Evolutionary conservation across 148 eudicot species (phyloP).

Genomic region (Cornus kousa): DNA sequence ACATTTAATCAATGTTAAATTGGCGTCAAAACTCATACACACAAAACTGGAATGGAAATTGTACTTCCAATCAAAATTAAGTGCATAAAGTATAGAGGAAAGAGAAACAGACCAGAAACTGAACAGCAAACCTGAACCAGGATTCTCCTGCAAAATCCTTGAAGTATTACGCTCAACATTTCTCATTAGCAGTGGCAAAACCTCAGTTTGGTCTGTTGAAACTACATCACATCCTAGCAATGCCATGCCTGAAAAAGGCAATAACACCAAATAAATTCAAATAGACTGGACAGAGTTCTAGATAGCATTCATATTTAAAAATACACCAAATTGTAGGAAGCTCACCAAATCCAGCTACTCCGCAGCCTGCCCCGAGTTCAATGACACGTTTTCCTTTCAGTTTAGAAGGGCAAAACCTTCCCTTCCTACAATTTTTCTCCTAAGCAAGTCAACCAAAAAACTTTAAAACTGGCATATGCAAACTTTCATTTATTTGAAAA

Average conservation of each 20-base stretch:
- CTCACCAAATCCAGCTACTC: conserved; percentile 97
- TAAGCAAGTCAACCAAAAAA: conserved; percentile 20
- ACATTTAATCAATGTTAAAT: background rate
- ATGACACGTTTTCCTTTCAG: conserved; percentile 83
- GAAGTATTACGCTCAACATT: conserved; percentile 84
- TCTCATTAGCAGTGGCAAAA: conserved; percentile 76
- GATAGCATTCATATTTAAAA: background rate
- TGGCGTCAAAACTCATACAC: background rate
- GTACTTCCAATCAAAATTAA: background rate
- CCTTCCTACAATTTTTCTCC: conserved; percentile 91
- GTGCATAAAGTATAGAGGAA: background rate
- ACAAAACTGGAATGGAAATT: background rate
- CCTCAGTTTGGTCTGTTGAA: conserved; percentile 90
- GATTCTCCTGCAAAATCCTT: conserved; percentile 62
- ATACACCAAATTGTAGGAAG: conserved; percentile 7
- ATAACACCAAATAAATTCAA: background rate
- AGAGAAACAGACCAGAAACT: background rate
- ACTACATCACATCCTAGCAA: conserved; percentile 87
- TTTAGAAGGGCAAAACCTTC: conserved; percentile 82
- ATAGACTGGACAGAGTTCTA: background rate
- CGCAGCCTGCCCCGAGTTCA: conserved; percentile 99
- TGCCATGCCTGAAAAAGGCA: conserved; percentile 69
- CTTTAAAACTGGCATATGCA: background rate
- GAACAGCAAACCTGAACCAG: conserved; percentile 39
- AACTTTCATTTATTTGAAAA: background rate